phyloP scores from a whole-genome alignment of 441 rosid genomes.

The Bocquillonia castaneifolia region DNA sequence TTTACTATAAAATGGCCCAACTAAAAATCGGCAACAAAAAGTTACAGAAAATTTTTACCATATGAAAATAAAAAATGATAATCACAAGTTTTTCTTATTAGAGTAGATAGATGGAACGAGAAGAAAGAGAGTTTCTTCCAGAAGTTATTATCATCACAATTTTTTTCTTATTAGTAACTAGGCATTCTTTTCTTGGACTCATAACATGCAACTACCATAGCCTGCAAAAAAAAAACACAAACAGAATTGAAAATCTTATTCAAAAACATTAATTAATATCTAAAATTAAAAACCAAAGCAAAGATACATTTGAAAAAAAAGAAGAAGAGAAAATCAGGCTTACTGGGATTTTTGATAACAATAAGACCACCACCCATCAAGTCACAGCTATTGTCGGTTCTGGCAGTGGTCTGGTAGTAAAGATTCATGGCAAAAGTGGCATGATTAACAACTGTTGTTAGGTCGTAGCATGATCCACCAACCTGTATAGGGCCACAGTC shows the following conservation, averaged over 20 bases:
- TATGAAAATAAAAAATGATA: too few species aligned
- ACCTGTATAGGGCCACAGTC: slow-evolving; percentile 18
- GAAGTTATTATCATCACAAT: neutral
- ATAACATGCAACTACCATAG: neutral
- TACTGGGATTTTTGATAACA: slow-evolving; percentile 29
- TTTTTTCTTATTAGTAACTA: too few species aligned
- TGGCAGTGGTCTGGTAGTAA: slow-evolving; percentile 24
- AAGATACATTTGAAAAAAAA: too few species aligned
- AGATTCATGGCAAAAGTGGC: slow-evolving; percentile 39
- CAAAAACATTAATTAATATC: neutral
- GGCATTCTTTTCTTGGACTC: neutral
- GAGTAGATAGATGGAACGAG: neutral
- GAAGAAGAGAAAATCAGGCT: too few species aligned
- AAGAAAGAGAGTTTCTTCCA: neutral
- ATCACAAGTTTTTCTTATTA: neutral
- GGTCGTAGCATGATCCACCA: slow-evolving; percentile 29
- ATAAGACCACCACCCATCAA: slow-evolving; percentile 26
- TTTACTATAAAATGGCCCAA: too few species aligned
- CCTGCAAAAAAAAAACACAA: neutral
- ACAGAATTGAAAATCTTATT: neutral
- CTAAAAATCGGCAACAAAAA: neutral
- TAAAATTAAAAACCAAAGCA: too few species aligned
- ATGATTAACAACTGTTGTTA: slow-evolving; percentile 30
- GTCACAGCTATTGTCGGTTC: slow-evolving; percentile 22
- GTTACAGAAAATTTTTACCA: too few species aligned